These are phyloP conservation scores for Homolaphlyctis polyrhiza DNA, from an alignment of 371 early-diverging fungal species.

Conservation along the genomic window DNA sequence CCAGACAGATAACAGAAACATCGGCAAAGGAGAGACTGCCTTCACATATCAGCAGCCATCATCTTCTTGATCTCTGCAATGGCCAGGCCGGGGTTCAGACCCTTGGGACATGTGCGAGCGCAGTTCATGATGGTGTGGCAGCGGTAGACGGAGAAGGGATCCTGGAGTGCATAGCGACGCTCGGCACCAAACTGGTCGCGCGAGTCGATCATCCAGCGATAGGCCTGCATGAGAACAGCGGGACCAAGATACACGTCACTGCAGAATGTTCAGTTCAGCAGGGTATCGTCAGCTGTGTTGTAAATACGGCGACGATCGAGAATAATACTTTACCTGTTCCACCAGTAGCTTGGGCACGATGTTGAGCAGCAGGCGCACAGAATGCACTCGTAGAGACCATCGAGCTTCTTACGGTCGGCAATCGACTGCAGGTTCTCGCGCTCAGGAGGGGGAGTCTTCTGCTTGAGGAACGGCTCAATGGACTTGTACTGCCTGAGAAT, in stretches of 20 bases:
- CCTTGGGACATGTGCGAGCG: conserved; percentile 94
- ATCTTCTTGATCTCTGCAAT: conserved; percentile 93
- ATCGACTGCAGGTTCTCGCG: conserved; percentile 88
- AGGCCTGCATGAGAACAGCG: conserved; percentile 93
- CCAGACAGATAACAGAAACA: no score
- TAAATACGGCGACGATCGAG: neutral
- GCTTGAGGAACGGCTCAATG: conserved; percentile 92
- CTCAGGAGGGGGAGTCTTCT: conserved; percentile 62
- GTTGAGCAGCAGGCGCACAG: conserved; percentile 97
- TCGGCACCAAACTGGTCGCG: conserved; percentile 89
- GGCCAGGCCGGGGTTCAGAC: conserved; percentile 90
- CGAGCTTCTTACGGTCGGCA: conserved; percentile 92
- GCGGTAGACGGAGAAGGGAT: conserved; percentile 92
- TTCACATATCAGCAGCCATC: conserved; percentile 71
- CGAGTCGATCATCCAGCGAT: conserved; percentile 97
- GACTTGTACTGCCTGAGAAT: conserved; percentile 95
- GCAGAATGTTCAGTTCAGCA: neutral
- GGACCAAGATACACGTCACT: conserved; percentile 86
- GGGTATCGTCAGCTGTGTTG: neutral
- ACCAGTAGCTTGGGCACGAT: conserved; percentile 96
- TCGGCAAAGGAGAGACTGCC: neutral
- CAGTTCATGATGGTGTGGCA: conserved; percentile 99
- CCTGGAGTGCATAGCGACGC: conserved; percentile 86
- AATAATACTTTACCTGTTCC: conserved; percentile 60
- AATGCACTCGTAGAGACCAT: conserved; percentile 97